Evolutionary conservation across 1,284 basidiomycete genomes (phyloP), one percentile per base, ranked within the genome.

Genomic region (Takashimella tepidaria): DNA sequence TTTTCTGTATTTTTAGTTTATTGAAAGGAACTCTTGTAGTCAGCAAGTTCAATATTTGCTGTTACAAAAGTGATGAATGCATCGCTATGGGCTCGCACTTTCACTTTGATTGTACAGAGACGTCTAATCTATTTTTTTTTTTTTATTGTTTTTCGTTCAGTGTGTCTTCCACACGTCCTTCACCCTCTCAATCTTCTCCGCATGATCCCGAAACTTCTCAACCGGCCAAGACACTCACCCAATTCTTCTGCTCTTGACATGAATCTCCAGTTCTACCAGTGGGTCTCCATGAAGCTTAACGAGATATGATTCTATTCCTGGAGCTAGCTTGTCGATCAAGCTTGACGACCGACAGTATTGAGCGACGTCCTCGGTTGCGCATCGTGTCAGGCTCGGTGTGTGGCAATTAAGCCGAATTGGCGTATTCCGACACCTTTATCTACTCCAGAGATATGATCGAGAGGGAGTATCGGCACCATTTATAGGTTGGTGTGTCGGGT

Each of bases 131-230:
- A 16, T 16, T 37, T 16, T 16, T 37, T 37, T 37, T n/a, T n/a
- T n/a, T n/a, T n/a, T n/a, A n/a, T n/a, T n/a, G n/a, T n/a, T n/a
- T n/a, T n/a, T n/a, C n/a, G n/a, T n/a, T n/a, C n/a, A n/a, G n/a
- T n/a, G n/a, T n/a, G n/a, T n/a, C 47, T 37, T 49, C 47, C 10
- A 22, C 47, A 41, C 16, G 6, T 20, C 19, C 47, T 37, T 49
- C 47, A 49, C 22, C 19, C 26, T n/a, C 45, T 23, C 26, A 16
- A 23, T 20, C 16, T 25, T 24, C 45, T 23, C 21, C 11, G 45
- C 45, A 26, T 47, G 20, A 11, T 20, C 16, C 21, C 16, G 6
- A n/a, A 47, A 25, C 19, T 12, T 11, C 22, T 23, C 21, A 26
- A 47, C 26, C 21, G 45, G 45, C 19, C 45, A 23, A 23, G 45